These are phyloP conservation scores for Suillus clintonianus DNA, from an alignment of 768 basidiomycete species.

Conservation along the genomic window DNA sequence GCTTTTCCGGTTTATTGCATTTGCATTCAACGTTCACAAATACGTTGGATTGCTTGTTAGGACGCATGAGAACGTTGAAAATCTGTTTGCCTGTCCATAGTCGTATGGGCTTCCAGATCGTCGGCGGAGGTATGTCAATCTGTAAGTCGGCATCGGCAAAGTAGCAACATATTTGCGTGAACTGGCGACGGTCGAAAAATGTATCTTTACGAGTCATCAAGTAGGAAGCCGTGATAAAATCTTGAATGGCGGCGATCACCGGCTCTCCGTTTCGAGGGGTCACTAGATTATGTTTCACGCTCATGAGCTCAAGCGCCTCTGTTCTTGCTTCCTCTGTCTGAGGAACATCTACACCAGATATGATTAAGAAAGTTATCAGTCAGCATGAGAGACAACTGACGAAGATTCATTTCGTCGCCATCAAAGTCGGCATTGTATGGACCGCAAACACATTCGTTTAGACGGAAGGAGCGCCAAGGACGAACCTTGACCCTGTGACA, in stretches of 20 bases:
- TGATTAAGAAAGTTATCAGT: neutral
- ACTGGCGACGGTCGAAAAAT: constrained; percentile 92
- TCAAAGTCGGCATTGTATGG: constrained; percentile 99
- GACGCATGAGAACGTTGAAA: constrained; percentile 96
- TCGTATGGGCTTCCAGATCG: constrained; percentile 88
- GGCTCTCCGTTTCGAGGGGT: constrained; percentile 98
- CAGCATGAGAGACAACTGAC: constrained; percentile 46
- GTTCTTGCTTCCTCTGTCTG: constrained; percentile 98
- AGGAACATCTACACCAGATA: constrained; percentile 72
- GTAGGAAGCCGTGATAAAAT: constrained; percentile 98
- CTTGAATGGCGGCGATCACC: constrained; percentile 98
- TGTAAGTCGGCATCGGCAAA: constrained; percentile 88
- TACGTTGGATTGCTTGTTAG: constrained; percentile 80
- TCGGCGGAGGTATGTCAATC: constrained; percentile 94
- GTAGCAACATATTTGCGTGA: constrained; percentile 96
- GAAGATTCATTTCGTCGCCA: constrained; percentile 99
- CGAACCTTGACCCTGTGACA: constrained; percentile 95
- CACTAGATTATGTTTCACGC: constrained; percentile 93
- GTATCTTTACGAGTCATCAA: constrained; percentile 90
- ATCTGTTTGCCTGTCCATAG: constrained; percentile 99
- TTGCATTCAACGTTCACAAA: constrained; percentile 95
- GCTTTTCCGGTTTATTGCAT: constrained; percentile 87
- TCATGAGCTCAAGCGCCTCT: constrained; percentile 97
- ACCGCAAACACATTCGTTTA: constrained; percentile 99
- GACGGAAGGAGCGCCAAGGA: constrained; percentile 95